phyloP scores from a whole-genome alignment of 768 basidiomycete species.

The Calocera cornea region DNA sequence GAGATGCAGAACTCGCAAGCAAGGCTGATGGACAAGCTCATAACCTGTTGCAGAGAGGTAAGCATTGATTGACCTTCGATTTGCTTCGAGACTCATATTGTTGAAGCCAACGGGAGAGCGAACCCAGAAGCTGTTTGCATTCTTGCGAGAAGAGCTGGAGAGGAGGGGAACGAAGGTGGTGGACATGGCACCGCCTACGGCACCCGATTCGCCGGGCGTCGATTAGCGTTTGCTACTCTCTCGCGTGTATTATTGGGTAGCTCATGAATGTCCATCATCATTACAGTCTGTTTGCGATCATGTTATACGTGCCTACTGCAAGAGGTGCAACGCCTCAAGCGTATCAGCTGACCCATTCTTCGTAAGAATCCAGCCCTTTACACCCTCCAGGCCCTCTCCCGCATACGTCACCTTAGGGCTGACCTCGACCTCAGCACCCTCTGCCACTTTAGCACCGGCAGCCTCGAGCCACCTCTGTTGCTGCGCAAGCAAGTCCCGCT shows the following conservation, averaged over 20 bases:
- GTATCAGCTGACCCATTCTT: constrained; percentile 57
- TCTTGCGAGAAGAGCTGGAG: constrained; percentile 71
- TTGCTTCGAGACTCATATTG: constrained; percentile 12
- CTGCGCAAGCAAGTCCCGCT: constrained; percentile 77
- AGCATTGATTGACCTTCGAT: constrained; percentile 20
- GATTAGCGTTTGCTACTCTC: neutral
- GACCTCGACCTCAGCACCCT: constrained; percentile 77
- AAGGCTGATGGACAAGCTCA: constrained; percentile 68
- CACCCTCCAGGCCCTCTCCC: constrained; percentile 74
- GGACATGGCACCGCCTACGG: neutral
- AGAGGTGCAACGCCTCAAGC: constrained; percentile 56
- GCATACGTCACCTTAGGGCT: constrained; percentile 80
- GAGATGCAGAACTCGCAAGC: constrained; percentile 68
- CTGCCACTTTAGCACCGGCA: constrained; percentile 60
- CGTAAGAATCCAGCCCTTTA: constrained; percentile 64
- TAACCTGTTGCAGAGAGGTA: constrained; percentile 80
- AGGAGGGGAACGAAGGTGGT: constrained; percentile 36
- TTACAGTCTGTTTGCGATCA: neutral
- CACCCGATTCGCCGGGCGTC: neutral
- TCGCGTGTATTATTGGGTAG: neutral
- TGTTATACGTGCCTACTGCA: constrained; percentile 31
- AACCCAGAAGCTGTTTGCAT: constrained; percentile 65
- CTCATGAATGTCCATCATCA: neutral
- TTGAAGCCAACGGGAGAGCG: constrained; percentile 66
- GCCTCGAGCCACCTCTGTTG: constrained; percentile 69